These are phyloP conservation scores for Blastomyces emzantsi DNA, from an alignment of 2,329 filamentous ascomycete genomes.

Conservation along the genomic window DNA sequence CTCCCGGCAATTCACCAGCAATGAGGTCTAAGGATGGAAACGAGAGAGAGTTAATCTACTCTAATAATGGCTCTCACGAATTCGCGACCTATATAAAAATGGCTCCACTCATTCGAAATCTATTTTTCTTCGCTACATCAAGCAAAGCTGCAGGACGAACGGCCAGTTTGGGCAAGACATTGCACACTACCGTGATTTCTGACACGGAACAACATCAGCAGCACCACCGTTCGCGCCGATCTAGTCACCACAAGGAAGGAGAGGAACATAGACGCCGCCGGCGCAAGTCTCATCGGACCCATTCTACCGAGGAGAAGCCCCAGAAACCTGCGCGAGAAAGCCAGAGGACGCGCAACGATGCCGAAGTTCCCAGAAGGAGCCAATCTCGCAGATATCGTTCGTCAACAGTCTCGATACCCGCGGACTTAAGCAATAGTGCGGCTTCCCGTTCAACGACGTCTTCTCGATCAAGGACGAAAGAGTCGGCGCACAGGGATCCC, in stretches of 20 bases:
- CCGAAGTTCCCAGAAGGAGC: not conserved
- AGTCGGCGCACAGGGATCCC: not conserved
- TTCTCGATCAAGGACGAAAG: not conserved
- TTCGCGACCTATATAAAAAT: not conserved
- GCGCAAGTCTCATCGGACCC: conserved; percentile 2
- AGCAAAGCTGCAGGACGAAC: not conserved
- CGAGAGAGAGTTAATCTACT: not conserved
- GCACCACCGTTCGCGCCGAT: not conserved
- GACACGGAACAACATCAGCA: not conserved
- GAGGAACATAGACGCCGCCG: conserved; percentile 9
- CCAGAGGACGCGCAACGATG: not conserved
- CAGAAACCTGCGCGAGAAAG: not conserved
- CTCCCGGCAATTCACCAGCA: not conserved
- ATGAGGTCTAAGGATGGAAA: not conserved
- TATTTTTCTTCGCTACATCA: not conserved
- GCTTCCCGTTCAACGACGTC: not conserved
- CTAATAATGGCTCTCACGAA: not conserved
- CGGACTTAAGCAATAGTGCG: not conserved
- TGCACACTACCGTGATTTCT: not conserved
- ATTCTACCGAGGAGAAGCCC: not conserved
- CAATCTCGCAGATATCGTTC: conserved; percentile 2
- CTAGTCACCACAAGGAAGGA: conserved; percentile 2
- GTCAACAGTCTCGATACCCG: not conserved
- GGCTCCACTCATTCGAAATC: not conserved
- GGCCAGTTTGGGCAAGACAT: not conserved